Evolutionary conservation across 768 basidiomycete genomes (phyloP).

Genomic region (Cystofilobasidium macerans): DNA sequence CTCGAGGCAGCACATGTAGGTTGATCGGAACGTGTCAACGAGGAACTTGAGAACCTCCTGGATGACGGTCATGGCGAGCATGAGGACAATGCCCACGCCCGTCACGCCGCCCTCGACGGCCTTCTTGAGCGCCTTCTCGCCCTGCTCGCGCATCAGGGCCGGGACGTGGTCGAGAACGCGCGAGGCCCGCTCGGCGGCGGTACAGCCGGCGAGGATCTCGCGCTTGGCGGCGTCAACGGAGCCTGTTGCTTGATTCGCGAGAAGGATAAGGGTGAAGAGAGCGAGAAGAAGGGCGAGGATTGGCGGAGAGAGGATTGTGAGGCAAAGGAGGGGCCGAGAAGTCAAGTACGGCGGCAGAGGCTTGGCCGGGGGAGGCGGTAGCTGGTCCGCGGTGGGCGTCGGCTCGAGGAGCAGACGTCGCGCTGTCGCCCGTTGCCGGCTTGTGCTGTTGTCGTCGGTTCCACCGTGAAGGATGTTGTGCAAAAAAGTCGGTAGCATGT

Average conservation of each 20-base stretch:
- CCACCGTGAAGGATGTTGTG: neutral
- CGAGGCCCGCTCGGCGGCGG: slow-evolving; percentile 71
- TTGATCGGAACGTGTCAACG: slow-evolving; percentile 71
- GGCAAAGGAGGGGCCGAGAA: slow-evolving; percentile 68
- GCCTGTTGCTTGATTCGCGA: slow-evolving; percentile 32
- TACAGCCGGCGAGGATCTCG: slow-evolving; percentile 70
- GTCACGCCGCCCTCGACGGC: slow-evolving; percentile 69
- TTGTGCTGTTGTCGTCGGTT: neutral
- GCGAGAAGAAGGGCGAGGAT: slow-evolving; percentile 79
- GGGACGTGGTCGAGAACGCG: slow-evolving; percentile 75
- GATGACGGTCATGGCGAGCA: slow-evolving; percentile 56
- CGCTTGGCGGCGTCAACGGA: slow-evolving; percentile 59
- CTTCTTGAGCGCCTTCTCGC: slow-evolving; percentile 65
- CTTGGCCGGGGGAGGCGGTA: neutral
- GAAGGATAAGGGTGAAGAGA: slow-evolving; percentile 67
- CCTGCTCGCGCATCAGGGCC: slow-evolving; percentile 71
- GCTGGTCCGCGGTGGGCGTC: neutral
- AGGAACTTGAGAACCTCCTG: slow-evolving; percentile 40
- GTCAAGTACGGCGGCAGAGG: slow-evolving; percentile 69
- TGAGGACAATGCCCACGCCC: slow-evolving; percentile 60
- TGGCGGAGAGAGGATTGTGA: slow-evolving; percentile 84
- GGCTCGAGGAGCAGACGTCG: neutral
- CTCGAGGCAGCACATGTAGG: slow-evolving; percentile 87
- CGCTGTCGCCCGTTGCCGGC: neutral
- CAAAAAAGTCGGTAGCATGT: neutral